Evolutionary conservation across 768 basidiomycete genomes (phyloP).

Genomic region (Lactarius deliciosus): DNA sequence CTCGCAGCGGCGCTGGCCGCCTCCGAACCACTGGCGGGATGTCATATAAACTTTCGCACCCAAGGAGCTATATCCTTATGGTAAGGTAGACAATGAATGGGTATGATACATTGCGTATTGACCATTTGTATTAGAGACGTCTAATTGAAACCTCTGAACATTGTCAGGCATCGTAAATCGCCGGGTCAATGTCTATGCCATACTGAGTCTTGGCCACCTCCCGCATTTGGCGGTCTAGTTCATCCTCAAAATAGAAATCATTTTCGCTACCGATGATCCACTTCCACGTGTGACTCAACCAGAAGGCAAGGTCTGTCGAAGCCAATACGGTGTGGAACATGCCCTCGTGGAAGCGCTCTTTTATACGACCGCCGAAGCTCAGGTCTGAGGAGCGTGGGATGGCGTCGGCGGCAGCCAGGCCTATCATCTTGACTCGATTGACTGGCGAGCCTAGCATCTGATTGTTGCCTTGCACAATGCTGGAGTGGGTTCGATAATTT

Average conservation of each 20-base stretch:
- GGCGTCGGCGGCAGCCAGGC: conserved; percentile 75
- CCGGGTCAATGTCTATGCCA: conserved; percentile 23
- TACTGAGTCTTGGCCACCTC: conserved; percentile 23
- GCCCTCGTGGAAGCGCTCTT: conserved; percentile 58
- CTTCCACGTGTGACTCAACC: conserved; percentile 36
- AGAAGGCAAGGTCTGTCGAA: conserved; percentile 72
- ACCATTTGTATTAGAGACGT: background rate
- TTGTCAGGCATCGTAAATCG: conserved; percentile 17
- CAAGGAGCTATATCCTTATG: background rate
- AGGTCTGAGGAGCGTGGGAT: conserved; percentile 49
- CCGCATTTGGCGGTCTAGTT: conserved; percentile 23
- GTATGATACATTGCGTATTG: background rate
- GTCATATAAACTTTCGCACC: background rate
- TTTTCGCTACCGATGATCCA: conserved; percentile 17
- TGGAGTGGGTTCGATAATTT: conserved; percentile 6
- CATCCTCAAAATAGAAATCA: conserved; percentile 13
- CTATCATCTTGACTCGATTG: conserved; percentile 88
- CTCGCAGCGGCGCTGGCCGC: background rate
- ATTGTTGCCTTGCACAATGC: conserved; percentile 60
- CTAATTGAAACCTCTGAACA: background rate
- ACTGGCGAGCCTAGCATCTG: conserved; percentile 83
- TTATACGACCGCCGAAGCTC: conserved; percentile 42
- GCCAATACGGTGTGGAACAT: conserved; percentile 66
- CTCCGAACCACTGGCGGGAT: background rate
- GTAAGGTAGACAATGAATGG: background rate